These are phyloP conservation scores for Pseudofabraea citricarpa DNA, from an alignment of 2,329 filamentous ascomycete genomes.

Conservation along the genomic window DNA sequence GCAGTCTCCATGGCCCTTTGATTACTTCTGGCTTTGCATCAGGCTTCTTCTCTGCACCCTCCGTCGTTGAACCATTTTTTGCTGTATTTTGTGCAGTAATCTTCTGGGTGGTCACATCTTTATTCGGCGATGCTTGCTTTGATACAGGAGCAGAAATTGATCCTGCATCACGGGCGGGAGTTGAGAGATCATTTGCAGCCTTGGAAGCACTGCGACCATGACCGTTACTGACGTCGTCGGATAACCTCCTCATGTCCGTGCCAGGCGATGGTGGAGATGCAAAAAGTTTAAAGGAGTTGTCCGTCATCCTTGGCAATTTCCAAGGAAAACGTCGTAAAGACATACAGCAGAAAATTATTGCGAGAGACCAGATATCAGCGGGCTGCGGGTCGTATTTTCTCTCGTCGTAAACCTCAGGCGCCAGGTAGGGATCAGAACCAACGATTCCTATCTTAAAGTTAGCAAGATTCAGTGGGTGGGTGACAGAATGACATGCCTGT, in stretches of 20 bases:
- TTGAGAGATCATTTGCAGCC: conserved; percentile 18
- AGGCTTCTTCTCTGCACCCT: conserved; percentile 43
- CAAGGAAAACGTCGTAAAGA: conserved; percentile 90
- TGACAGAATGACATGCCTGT: conserved; percentile 54
- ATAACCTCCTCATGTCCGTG: conserved; percentile 26
- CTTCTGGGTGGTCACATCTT: conserved; percentile 10
- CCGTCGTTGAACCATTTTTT: not conserved
- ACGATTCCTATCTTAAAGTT: conserved; percentile 56
- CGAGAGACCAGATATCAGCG: conserved; percentile 95
- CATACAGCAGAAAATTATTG: conserved; percentile 99
- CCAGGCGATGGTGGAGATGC: conserved; percentile 78
- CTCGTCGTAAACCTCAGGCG: conserved; percentile 92
- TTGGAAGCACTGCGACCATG: conserved; percentile 13
- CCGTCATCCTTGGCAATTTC: conserved; percentile 87
- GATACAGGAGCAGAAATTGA: conserved; percentile 14
- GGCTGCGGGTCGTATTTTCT: conserved; percentile 90
- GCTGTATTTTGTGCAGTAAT: conserved; percentile 5
- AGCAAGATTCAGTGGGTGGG: not conserved
- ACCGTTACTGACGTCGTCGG: conserved; percentile 12
- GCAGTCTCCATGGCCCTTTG: conserved; percentile 84
- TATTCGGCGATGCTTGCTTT: conserved; percentile 12
- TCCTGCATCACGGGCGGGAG: conserved; percentile 15
- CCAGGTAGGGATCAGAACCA: conserved; percentile 89
- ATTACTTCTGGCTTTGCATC: conserved; percentile 59
- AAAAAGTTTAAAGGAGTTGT: conserved; percentile 95